Base-by-base conservation (phyloP, 2,329 filamentous ascomycete species). In the Penicillium psychrosexuale region DNA sequence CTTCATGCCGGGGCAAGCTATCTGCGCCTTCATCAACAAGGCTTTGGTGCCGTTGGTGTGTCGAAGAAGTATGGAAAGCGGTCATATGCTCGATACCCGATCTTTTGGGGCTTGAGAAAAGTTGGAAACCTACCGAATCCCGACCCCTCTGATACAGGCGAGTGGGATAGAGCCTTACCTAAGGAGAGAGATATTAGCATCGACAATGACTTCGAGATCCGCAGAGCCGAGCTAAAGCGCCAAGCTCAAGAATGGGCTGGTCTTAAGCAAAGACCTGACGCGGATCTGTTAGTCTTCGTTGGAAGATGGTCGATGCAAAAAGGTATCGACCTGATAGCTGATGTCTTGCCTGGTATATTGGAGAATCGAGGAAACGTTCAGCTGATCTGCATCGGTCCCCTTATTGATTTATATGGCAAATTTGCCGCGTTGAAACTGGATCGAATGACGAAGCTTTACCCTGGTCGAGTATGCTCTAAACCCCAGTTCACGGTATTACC, bases 221-320 rank as follows among this genome's bases (percentile, higher is more conserved):
- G 74, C 34, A 74, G 84, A 61, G 78, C 72, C 3, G 78, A 78
- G 5, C 72, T 86, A 22, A 81, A 82, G 53, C 77, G 78, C 8
- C 83, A 87, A 67, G 84, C 85, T 19, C 85, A 88, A 63, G 81
- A 85, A 70, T 88, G 85, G 85, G 85, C 85, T 40, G 83, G 83
- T 13, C 75, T 88, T 2, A 76, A 85, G 3, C 77, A 84, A 50
- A 80, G 84, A 60, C 80, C 84, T 1, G 76, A 83, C 37, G 84
- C 85, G 2, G 84, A 88, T 55, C 76, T 88, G 8, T 80, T 88
- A 59, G 85, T 88, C 8, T 88, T 88, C 61, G 85, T 88, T 42
- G 85, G 85, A 55, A 81, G 85, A 58, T 88, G 85, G 85, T 85
- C 82, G 9, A 82, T 85, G 77, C 85, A 88, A 64, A 88, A 88